phyloP scores from a whole-genome alignment of 768 basidiomycete species.

The Suillus fuscotomentosus region DNA sequence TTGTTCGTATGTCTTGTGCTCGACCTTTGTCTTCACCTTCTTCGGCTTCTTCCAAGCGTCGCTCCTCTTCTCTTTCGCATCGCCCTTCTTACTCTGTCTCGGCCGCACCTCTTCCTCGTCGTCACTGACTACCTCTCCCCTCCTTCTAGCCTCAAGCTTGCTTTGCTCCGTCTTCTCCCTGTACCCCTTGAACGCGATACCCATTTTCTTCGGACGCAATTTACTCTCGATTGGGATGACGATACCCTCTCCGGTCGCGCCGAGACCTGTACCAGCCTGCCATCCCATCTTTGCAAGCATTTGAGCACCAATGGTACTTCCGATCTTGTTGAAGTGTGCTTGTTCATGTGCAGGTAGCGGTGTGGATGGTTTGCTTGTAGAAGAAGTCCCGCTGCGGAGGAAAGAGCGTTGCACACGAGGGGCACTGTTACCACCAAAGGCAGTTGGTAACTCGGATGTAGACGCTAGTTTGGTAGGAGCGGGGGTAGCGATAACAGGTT shows the following conservation, averaged over 20 bases:
- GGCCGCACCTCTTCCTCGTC: constrained; percentile 47
- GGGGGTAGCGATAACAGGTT: constrained; percentile 29
- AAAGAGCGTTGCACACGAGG: constrained; percentile 49
- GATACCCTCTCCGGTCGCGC: constrained; percentile 74
- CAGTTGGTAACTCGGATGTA: constrained; percentile 32
- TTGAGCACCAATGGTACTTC: constrained; percentile 78
- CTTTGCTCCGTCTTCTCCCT: constrained; percentile 87
- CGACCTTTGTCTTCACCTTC: constrained; percentile 80
- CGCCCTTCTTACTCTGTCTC: constrained; percentile 26
- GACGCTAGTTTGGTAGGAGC: constrained; percentile 18
- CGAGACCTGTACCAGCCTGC: constrained; percentile 80
- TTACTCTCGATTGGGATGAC: constrained; percentile 87
- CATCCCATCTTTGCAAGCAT: constrained; percentile 97
- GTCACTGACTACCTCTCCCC: constrained; percentile 73
- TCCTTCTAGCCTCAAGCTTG: constrained; percentile 72
- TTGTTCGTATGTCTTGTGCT: constrained; percentile 97
- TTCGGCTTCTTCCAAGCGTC: constrained; percentile 86
- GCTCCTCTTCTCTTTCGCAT: constrained; percentile 60
- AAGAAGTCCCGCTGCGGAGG: constrained; percentile 47
- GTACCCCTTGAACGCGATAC: constrained; percentile 86
- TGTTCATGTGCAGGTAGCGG: constrained; percentile 64
- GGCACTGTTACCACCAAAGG: constrained; percentile 32
- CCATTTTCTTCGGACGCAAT: constrained; percentile 80
- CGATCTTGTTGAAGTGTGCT: constrained; percentile 79
- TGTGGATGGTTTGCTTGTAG: constrained; percentile 45